Conservation (phyloP, 108 stramenopile species). For the Cyclotella distinguenda region DNA sequence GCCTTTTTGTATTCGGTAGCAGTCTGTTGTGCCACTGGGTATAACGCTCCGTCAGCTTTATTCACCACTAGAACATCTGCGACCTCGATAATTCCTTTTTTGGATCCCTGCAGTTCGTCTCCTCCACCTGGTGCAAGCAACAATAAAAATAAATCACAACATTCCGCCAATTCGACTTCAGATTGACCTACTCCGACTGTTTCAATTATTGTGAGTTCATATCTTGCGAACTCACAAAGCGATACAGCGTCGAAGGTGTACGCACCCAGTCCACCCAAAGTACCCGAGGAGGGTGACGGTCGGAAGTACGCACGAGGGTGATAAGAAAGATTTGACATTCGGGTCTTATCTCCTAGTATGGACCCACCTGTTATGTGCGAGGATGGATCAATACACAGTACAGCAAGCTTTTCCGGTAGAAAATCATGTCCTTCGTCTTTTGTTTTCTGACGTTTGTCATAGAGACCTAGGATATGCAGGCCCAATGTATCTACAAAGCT, state of each 20-base stretch:
- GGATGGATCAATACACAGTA: slow-evolving; percentile 92
- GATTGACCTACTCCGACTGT: slow-evolving; percentile 97
- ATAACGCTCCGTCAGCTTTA: slow-evolving; percentile 92
- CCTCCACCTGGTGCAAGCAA: slow-evolving; percentile 93
- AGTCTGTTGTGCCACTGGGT: slow-evolving; percentile 62
- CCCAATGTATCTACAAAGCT: slow-evolving; percentile 73
- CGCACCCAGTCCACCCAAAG: slow-evolving; percentile 88
- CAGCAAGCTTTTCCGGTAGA: slow-evolving; percentile 64
- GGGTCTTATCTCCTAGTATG: slow-evolving; percentile 98
- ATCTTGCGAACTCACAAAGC: slow-evolving; percentile 88
- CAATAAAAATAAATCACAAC: slow-evolving; percentile 90
- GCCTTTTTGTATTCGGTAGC: slow-evolving; percentile 77
- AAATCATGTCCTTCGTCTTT: background rate
- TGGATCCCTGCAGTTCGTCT: slow-evolving; percentile 94
- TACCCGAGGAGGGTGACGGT: slow-evolving; percentile 89
- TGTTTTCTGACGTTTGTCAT: slow-evolving; percentile 6
- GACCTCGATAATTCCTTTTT: slow-evolving; percentile 97
- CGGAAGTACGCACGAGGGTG: slow-evolving; percentile 87
- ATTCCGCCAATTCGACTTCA: slow-evolving; percentile 88
- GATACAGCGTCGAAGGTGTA: slow-evolving; percentile 94
- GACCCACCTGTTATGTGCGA: slow-evolving; percentile 89
- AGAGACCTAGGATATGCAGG: slow-evolving; percentile 52
- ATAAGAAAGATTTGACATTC: slow-evolving; percentile 89
- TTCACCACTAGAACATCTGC: slow-evolving; percentile 94
- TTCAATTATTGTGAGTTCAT: slow-evolving; percentile 92